A percentile compares a stretch with the other conserved stretches of the same genome.
phyloP scores from a whole-genome alignment of 306 rosid species.

The Rosa multiflora region DNA sequence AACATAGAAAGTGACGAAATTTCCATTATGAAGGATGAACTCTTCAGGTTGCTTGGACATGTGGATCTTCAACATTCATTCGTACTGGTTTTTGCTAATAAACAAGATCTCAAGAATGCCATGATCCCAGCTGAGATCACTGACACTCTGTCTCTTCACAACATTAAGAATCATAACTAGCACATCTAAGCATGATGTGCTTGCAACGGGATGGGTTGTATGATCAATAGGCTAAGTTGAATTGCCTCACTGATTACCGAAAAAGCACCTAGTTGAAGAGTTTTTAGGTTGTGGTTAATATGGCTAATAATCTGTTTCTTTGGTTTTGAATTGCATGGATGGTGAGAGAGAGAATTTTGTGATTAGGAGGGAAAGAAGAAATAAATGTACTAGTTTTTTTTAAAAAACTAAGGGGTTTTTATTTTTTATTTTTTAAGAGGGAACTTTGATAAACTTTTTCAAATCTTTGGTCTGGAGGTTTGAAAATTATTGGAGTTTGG shows the following conservation, averaged over 20 bases:
- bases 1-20: constrained; percentile 92
- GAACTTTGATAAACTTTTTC: no score
- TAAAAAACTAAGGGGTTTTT: no score
- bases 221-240: constrained; percentile 83
- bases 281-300: no score
- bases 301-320: no score
- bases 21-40: constrained; percentile 91
- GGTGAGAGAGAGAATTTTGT: no score
- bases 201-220: constrained; percentile 91
- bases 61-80: constrained; percentile 85
- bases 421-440: no score
- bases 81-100: constrained; percentile 82
- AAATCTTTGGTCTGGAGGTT: no score
- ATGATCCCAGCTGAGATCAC: constrained; percentile 98
- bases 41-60: constrained; percentile 86
- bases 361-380: no score
- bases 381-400: no score
- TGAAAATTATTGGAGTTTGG: no score
- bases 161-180: constrained; percentile 99
- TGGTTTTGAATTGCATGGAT: no score
- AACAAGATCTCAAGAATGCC: constrained; percentile 98
- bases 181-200: constrained; percentile 98
- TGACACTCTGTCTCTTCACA: constrained; percentile 87
- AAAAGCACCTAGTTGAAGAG: constrained; percentile 57
- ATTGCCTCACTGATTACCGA: constrained; percentile 78